These are phyloP conservation scores for Dendryphion nanum DNA, from an alignment of 2,329 filamentous ascomycete genomes.

Conservation along the genomic window DNA sequence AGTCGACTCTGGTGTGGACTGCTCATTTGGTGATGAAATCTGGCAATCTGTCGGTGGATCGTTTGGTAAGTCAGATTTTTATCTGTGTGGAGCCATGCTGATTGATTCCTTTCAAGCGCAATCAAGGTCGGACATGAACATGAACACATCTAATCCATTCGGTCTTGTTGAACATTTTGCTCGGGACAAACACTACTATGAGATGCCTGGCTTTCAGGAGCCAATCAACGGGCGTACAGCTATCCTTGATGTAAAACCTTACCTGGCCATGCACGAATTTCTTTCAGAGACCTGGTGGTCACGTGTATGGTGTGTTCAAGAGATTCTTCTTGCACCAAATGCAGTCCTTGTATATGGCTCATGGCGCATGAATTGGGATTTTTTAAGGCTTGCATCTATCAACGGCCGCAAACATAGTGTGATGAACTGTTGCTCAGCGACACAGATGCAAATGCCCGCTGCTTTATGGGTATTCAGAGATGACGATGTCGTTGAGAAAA, in stretches of 20 bases:
- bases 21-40: not conserved
- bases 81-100: not conserved
- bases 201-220: slow-evolving; percentile 1
- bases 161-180: slow-evolving; percentile 2
- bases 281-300: not conserved
- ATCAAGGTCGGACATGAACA: not conserved
- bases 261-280: not conserved
- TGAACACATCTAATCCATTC: not conserved
- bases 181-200: slow-evolving; percentile 1
- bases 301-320: slow-evolving; percentile 2
- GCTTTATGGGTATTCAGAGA: not conserved
- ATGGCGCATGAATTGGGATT: slow-evolving; percentile 1
- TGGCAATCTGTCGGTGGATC: not conserved
- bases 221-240: not conserved
- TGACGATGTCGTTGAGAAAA: not conserved
- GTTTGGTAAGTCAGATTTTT: not conserved
- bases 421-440: not conserved
- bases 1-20: not conserved
- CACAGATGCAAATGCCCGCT: not conserved
- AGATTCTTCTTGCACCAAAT: not conserved
- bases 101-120: not conserved
- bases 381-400: not conserved
- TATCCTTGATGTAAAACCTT: not conserved
- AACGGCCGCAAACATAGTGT: not conserved
- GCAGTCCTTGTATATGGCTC: not conserved